A percentile compares a stretch with the other conserved stretches of the same genome.
Evolutionary conservation across 371 early-diverging fungal genomes (phyloP).

Genomic region (Catenaria anguillulae): DNA sequence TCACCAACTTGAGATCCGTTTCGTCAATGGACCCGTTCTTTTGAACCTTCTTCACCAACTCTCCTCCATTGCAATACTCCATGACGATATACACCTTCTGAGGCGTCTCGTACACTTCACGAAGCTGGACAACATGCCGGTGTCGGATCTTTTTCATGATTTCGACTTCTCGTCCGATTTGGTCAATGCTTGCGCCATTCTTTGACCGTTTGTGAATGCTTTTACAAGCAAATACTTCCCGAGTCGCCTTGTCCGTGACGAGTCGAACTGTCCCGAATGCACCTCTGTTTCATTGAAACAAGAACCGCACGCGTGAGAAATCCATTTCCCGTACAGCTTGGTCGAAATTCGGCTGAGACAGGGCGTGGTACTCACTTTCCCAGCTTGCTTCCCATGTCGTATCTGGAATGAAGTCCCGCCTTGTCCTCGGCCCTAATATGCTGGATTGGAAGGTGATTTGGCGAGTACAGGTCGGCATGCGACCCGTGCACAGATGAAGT

Average conservation of each 20-base stretch:
- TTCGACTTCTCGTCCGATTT: conserved; percentile 24
- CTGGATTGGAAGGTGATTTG: too few species aligned
- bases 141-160: conserved; percentile 28
- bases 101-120: conserved; percentile 27
- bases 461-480: too few species aligned
- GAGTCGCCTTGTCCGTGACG: conserved; percentile 15
- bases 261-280: conserved; percentile 28
- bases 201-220: conserved; percentile 19
- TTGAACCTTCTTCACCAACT: conserved; percentile 8
- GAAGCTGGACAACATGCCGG: conserved; percentile 20
- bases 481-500: too few species aligned
- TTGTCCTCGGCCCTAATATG: conserved; percentile 11
- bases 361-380: too few species aligned
- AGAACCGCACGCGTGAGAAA: too few species aligned
- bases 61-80: conserved; percentile 19
- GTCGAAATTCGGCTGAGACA: too few species aligned
- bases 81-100: conserved; percentile 26
- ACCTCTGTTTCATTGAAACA: too few species aligned
- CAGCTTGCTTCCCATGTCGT: conserved; percentile 18
- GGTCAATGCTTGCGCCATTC: conserved; percentile 18
- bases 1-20: conserved; percentile 7
- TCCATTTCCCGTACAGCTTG: too few species aligned
- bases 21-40: not conserved
- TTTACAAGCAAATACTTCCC: conserved; percentile 24
- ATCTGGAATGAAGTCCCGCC: conserved; percentile 11